Evolutionary conservation across 768 basidiomycete species (phyloP), one percentile per base, ranked within the genome.

Genomic region (Boletus patriciae): DNA sequence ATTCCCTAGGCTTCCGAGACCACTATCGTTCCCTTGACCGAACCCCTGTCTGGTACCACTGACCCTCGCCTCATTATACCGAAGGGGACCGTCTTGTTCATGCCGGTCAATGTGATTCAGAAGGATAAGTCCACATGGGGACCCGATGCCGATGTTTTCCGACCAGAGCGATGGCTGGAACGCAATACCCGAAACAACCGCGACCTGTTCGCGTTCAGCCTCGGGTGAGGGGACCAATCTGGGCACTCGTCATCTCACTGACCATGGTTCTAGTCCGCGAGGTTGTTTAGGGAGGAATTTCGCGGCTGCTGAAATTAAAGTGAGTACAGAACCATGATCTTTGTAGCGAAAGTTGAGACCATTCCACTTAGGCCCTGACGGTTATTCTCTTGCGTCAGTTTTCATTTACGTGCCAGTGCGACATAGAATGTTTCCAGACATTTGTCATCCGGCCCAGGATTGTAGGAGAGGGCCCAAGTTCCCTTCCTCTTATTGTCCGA

Each of bases 361-460:
- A 31, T 21, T 36, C 31, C 36, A 42, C 37, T 47, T 27, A 72
- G 73, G 74, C 70, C n/a, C 71, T 84, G 50, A 73, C 77, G 29
- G 67, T 81, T 23, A 77, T 79, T 12, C 78, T 87, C 34, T 65
- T 86, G 61, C 78, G 74, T 33, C 78, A 80, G 34, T 87, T 84
- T 65, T 75, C 78, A 9, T 84, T 86, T 62, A 70, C 76, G 4
- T 82, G 80, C 58, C 66, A 73, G 21, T 62, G 73, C 48, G 74
- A 84, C 36, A 85, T 86, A 46, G 84, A 86, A 61, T 66, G 82
- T 23, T 86, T 86, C 67, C 83, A 85, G 61, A 84, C 84, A 50
- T 86, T 86, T 57, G 85, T 87, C 13, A 77, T 87, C 50, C 79
- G 85, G 16, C 83, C 85, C 36, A 78, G 83, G 34, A 66, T 87